Evolutionary conservation across 306 rosid species (phyloP).

Genomic region (Hippophae rhamnoides): DNA sequence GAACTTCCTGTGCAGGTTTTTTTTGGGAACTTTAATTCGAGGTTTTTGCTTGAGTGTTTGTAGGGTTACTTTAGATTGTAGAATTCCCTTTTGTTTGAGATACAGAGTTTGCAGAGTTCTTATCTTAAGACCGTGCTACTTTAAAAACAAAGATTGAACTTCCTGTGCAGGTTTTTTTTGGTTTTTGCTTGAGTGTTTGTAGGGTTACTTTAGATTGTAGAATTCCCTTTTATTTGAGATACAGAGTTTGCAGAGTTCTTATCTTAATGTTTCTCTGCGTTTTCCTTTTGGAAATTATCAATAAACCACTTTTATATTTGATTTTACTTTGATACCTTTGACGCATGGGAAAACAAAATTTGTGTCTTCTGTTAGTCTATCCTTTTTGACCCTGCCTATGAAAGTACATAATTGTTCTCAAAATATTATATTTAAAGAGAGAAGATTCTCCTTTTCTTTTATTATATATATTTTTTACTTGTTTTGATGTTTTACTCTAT

Average conservation of each 20-base stretch:
- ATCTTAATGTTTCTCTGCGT: not conserved
- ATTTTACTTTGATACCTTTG: no score
- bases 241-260: slow-evolving; percentile 10
- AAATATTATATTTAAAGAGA: no score
- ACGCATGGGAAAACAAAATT: no score
- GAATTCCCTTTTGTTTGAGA: not conserved
- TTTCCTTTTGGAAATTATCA: not conserved
- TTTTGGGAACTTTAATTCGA: not conserved
- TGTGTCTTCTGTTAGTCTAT: no score
- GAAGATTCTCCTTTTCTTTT: no score
- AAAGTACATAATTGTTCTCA: no score
- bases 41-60: not conserved
- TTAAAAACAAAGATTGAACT: slow-evolving; percentile 82
- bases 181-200: not conserved
- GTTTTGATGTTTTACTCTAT: no score
- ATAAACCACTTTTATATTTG: no score
- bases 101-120: slow-evolving; percentile 14
- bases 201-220: not conserved
- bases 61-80: not conserved
- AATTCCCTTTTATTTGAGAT: not conserved
- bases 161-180: slow-evolving; percentile 82
- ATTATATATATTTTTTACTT: no score
- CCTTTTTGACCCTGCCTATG: no score
- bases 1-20: slow-evolving; percentile 98
- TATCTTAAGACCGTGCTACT: slow-evolving; percentile 45